Conservation (phyloP, 345 rosid genomes). For the Eucalyptus sp. region DNA sequence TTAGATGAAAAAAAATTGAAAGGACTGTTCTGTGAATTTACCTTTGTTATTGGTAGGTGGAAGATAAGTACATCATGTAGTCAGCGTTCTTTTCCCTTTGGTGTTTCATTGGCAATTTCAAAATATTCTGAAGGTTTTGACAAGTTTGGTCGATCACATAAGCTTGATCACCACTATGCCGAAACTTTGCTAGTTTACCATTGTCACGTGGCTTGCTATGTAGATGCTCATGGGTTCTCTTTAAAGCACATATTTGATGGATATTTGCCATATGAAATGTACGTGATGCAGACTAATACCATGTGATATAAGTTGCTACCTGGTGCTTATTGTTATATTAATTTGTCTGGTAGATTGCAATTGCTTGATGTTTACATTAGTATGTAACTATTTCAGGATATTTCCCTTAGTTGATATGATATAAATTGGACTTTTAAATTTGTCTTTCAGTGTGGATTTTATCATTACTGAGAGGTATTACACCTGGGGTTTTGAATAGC, state of each 20-base stretch:
- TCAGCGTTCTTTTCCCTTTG: background rate
- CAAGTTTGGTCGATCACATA: background rate
- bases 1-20: background rate
- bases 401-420: background rate
- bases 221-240: background rate
- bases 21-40: background rate
- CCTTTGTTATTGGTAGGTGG: background rate
- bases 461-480: background rate
- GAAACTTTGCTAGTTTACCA: background rate
- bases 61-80: background rate
- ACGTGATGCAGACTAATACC: background rate
- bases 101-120: background rate
- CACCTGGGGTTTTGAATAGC: background rate
- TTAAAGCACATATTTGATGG: background rate
- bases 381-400: background rate
- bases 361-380: background rate
- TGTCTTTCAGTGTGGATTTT: background rate
- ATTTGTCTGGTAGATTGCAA: background rate
- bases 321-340: background rate
- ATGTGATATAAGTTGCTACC: background rate
- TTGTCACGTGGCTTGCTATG: background rate
- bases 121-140: background rate
- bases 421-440: background rate
- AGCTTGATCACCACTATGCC: background rate
- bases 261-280: background rate